A percentile compares a stretch with the other conserved stretches of the same genome.
phyloP scores from a whole-genome alignment of 805 yeast genomes.

The Dipodascus albidus region DNA sequence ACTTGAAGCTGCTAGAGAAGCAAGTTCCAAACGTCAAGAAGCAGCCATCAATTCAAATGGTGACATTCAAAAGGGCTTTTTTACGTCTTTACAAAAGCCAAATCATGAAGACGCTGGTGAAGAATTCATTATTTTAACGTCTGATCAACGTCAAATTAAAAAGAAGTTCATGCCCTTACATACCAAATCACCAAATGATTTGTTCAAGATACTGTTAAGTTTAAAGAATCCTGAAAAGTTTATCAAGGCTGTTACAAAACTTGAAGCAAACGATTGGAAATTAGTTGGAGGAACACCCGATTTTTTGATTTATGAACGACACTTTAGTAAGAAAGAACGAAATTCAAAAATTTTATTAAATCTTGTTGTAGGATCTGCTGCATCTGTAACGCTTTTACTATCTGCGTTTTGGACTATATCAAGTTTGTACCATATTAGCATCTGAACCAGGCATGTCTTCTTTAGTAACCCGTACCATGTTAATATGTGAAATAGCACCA shows the following conservation, averaged over 20 bases:
- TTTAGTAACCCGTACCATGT: constrained; percentile 29
- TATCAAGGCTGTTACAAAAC: constrained; percentile 27
- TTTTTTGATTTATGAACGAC: constrained; percentile 33
- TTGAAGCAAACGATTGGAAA: constrained; percentile 39
- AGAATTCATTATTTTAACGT: constrained; percentile 18
- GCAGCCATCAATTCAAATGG: constrained; percentile 39
- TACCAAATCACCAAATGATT: constrained; percentile 10
- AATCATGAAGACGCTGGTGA: background rate
- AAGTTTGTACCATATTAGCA: constrained; percentile 3
- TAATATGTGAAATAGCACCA: constrained; percentile 63
- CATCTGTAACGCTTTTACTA: constrained; percentile 7
- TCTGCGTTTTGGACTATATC: background rate
- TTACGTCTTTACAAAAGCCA: constrained; percentile 22
- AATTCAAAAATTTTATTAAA: constrained; percentile 6
- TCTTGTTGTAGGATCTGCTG: constrained; percentile 3
- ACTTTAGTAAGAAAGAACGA: constrained; percentile 12
- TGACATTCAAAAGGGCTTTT: constrained; percentile 30
- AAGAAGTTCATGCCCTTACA: constrained; percentile 13
- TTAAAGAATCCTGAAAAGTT: constrained; percentile 13
- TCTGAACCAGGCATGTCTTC: constrained; percentile 4
- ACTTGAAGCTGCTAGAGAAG: constrained; percentile 32
- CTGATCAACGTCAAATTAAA: constrained; percentile 12
- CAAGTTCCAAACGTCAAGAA: constrained; percentile 35
- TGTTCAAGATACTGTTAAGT: constrained; percentile 14
- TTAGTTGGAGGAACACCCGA: constrained; percentile 36